A percentile compares a stretch with the other conserved stretches of the same genome.
These are phyloP conservation scores for Scedosporium apiospermum DNA, from an alignment of 2,329 filamentous ascomycete genomes.

Conservation along the genomic window DNA sequence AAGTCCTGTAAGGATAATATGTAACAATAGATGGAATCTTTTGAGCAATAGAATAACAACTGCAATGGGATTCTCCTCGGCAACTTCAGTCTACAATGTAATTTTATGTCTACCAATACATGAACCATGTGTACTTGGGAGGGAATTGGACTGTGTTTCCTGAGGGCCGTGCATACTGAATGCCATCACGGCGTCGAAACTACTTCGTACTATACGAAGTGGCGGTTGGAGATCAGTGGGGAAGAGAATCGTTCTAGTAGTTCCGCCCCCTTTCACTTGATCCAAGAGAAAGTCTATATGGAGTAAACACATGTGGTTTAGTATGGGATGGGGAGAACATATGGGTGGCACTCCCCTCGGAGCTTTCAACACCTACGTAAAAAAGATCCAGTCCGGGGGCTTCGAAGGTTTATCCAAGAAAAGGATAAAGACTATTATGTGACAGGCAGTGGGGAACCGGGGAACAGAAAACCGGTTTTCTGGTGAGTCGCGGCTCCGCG, in stretches of 20 bases:
- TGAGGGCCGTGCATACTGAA: neutral
- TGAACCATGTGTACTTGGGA: neutral
- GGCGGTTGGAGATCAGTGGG: neutral
- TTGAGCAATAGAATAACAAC: neutral
- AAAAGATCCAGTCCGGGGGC: no score
- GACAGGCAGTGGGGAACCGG: no score
- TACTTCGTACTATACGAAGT: neutral
- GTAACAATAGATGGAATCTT: constrained; percentile 14
- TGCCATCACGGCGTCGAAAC: neutral
- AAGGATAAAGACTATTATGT: no score
- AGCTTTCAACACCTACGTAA: no score
- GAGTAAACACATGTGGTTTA: neutral
- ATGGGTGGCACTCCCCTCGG: no score
- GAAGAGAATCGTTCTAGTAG: neutral
- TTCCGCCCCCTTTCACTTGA: neutral
- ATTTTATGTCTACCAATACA: neutral
- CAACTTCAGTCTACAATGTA: neutral
- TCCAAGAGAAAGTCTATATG: neutral
- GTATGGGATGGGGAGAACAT: no score
- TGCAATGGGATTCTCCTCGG: neutral
- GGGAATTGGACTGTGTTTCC: neutral
- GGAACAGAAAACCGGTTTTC: no score
- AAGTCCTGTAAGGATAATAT: constrained; percentile 23
- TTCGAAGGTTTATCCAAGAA: no score
- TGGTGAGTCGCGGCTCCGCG: no score